Conservation (phyloP, 805 yeast genomes). For the Pichia manshurica region DNA sequence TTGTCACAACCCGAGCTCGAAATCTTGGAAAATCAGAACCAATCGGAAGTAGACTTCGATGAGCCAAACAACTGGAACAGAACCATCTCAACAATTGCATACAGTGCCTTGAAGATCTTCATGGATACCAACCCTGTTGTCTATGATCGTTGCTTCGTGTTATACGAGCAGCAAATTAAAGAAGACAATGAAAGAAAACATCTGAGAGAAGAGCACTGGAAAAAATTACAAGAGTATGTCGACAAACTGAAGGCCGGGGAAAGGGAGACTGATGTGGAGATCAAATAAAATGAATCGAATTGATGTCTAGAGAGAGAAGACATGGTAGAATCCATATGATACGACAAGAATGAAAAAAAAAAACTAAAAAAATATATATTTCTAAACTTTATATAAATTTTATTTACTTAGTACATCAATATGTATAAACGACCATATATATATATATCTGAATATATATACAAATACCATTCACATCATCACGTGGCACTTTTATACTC, state of each 20-base stretch:
- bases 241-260: conserved; percentile 28
- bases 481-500: conserved; percentile 62
- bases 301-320: too few relatives aligned
- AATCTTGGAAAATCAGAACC: conserved; percentile 27
- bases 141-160: conserved; percentile 87
- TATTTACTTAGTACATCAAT: not conserved
- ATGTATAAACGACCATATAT: not conserved
- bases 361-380: not conserved
- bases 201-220: conserved; percentile 66
- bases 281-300: conserved; percentile 28
- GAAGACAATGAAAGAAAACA: conserved; percentile 62
- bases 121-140: conserved; percentile 88
- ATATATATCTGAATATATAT: not conserved
- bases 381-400: not conserved
- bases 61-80: conserved; percentile 78
- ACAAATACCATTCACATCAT: not conserved
- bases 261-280: conserved; percentile 51
- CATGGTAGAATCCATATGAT: too few relatives aligned
- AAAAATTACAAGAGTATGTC: conserved; percentile 58
- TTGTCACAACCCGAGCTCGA: conserved; percentile 46
- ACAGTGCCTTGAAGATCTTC: conserved; percentile 83
- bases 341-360: conserved; percentile 7
- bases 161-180: conserved; percentile 73
- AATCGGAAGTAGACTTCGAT: conserved; percentile 33
- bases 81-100: conserved; percentile 86